phyloP scores from a whole-genome alignment of 2,329 filamentous ascomycete species.

The Uncinocarpus reesii region DNA sequence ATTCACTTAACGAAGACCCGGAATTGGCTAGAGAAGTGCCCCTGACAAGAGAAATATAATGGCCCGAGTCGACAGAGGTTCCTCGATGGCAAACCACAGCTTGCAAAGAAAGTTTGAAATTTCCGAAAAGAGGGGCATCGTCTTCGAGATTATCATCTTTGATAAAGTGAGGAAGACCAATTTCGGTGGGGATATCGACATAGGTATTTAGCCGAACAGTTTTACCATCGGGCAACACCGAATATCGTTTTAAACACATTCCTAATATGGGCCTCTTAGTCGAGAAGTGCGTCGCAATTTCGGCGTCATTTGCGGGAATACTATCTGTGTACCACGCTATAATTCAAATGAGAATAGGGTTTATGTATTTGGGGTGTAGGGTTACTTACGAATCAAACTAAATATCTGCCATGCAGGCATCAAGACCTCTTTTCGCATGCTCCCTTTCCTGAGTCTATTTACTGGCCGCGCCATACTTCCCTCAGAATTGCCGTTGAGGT shows the following conservation, averaged over 20 bases:
- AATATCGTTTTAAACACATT: conserved; percentile 86
- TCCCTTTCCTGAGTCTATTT: conserved; percentile 15
- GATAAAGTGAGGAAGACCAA: conserved; percentile 78
- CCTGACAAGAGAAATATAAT: conserved; percentile 79
- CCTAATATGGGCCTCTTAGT: conserved; percentile 74
- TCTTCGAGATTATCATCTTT: conserved; percentile 61
- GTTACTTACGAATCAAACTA: conserved; percentile 69
- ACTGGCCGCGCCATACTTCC: background rate
- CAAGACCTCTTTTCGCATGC: conserved; percentile 65
- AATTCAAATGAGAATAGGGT: conserved; percentile 31
- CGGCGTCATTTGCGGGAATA: conserved; percentile 55
- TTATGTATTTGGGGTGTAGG: conserved; percentile 5
- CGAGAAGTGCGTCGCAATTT: conserved; percentile 82
- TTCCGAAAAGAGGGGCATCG: conserved; percentile 61
- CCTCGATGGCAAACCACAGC: conserved; percentile 89
- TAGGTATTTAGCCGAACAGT: conserved; percentile 66
- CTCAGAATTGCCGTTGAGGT: conserved; percentile 22
- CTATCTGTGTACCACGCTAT: conserved; percentile 76
- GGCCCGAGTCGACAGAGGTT: conserved; percentile 72
- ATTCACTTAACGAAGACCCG: conserved; percentile 17
- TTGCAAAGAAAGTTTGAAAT: conserved; percentile 86
- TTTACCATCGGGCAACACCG: conserved; percentile 57
- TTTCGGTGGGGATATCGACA: conserved; percentile 84
- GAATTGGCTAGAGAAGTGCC: conserved; percentile 42
- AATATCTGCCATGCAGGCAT: conserved; percentile 99